phyloP scores from a whole-genome alignment of 2,329 filamentous ascomycete genomes.

The Colletotrichum tofieldiae region DNA sequence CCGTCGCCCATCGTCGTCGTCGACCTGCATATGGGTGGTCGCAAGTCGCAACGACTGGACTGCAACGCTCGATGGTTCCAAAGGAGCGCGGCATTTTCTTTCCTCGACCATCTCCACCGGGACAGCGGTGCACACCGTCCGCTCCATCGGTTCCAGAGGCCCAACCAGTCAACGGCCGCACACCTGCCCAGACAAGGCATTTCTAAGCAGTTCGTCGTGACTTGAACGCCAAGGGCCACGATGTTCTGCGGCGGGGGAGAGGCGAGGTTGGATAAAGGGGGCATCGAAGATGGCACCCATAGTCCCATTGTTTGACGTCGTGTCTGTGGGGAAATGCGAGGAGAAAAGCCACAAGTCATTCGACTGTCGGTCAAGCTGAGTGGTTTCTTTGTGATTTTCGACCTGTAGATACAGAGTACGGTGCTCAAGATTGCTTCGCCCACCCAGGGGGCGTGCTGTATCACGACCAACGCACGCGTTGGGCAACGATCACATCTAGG shows the following conservation, averaged over 20 bases:
- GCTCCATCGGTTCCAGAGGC: constrained; percentile 31
- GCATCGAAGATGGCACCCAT: constrained; percentile 15
- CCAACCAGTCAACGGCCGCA: constrained; percentile 29
- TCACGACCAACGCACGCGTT: constrained; percentile 20
- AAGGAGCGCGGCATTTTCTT: constrained; percentile 36
- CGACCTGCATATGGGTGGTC: background rate
- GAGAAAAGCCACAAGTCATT: constrained; percentile 12
- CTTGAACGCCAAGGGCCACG: constrained; percentile 3
- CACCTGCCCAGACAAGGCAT: constrained; percentile 14
- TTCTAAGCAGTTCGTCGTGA: constrained; percentile 29
- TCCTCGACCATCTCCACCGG: constrained; percentile 24
- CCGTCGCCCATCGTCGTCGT: constrained; percentile 6
- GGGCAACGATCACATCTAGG: constrained; percentile 22
- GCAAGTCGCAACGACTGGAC: constrained; percentile 19
- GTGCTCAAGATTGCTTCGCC: background rate
- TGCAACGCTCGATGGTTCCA: constrained; percentile 26
- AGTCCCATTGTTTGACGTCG: constrained; percentile 19
- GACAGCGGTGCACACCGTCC: constrained; percentile 25
- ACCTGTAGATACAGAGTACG: background rate
- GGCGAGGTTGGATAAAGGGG: constrained; percentile 17
- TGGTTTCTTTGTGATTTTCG: constrained; percentile 19
- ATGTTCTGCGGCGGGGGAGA: constrained; percentile 22
- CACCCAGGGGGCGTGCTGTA: constrained; percentile 1
- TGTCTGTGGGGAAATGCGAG: constrained; percentile 29
- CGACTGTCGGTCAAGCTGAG: constrained; percentile 16